Base-by-base conservation (phyloP, 257 asterid genomes). In the Primulina eburnea region DNA sequence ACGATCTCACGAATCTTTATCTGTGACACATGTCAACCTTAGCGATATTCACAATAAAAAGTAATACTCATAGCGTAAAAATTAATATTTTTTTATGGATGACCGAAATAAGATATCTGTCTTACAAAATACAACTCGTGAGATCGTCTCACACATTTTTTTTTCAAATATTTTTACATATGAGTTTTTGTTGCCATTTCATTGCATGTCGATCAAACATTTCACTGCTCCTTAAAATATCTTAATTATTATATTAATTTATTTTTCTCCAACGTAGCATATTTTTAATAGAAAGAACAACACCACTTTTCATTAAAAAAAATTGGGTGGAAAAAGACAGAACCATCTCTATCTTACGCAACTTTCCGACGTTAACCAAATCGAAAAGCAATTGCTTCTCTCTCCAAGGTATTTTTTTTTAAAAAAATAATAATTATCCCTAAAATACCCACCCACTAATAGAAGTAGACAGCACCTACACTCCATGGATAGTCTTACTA, bases 341-440 rank as follows among this genome's bases (percentile, higher is more conserved):
- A 71, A 75, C 60, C 65, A 67, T 79, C 83, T 68, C 72, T 79
- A 72, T 79, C 81, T 68, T 72, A 65, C 76, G 60, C 74, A 69
- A 76, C 81, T 72, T 76, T 76, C 73, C 78, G 78, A 79, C 80
- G 83, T 79, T 79, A 79, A 66, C 81, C 73, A 76, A 79, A 79
- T 79, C 81, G 78, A 79, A 79, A 79, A 76, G 78, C 73, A 71
- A 55, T 33, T 62, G 52, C 43, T 40, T 32, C 47, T 21, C 53
- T 28, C 62, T 18, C 68, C 50, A 18, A 52, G 56, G 2, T 43
- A 14, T 52, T 29, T 17, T 9, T 3, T 67, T 34, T 30, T 30
- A 30, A 30, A 30, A 30, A 30, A 30, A 30, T 34, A 24, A 24
- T 6, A 6, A 34, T 34, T 34, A 28, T 63, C 28, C 28, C 17